Evolutionary conservation across 2,329 filamentous ascomycete species (phyloP).

Genomic region (Monosporascus sp.): DNA sequence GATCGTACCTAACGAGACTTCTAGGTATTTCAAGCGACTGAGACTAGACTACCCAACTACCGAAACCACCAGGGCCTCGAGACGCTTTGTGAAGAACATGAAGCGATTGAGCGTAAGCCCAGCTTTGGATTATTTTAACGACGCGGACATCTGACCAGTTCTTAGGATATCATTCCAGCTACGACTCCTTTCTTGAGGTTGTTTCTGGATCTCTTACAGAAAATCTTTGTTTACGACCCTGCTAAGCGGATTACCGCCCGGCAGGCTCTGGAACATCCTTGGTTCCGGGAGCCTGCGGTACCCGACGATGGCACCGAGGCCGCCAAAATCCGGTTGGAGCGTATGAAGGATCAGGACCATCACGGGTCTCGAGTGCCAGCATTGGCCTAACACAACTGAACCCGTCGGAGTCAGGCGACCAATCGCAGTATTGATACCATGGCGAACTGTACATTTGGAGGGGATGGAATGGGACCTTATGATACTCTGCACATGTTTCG

Average conservation of each 20-base stretch:
- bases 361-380: constrained; percentile 16
- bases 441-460: constrained; percentile 18
- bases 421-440: constrained; percentile 13
- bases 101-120: constrained; percentile 56
- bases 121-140: background rate
- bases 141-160: constrained; percentile 13
- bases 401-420: constrained; percentile 5
- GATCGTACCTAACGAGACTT: constrained; percentile 24
- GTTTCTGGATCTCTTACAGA: constrained; percentile 59
- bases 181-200: constrained; percentile 55
- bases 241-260: constrained; percentile 61
- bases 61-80: constrained; percentile 60
- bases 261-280: constrained; percentile 60
- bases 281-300: constrained; percentile 60
- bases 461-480: constrained; percentile 14
- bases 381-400: constrained; percentile 14
- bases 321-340: constrained; percentile 55
- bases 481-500: constrained; percentile 16
- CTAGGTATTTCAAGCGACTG: constrained; percentile 61
- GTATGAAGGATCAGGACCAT: constrained; percentile 40
- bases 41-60: constrained; percentile 60
- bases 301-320: constrained; percentile 66
- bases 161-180: constrained; percentile 59
- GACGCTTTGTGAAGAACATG: constrained; percentile 67
- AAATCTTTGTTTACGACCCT: constrained; percentile 66